These are phyloP conservation scores for Hirsutella minnesotensis DNA, from an alignment of 2,329 filamentous ascomycete genomes.

Conservation along the genomic window DNA sequence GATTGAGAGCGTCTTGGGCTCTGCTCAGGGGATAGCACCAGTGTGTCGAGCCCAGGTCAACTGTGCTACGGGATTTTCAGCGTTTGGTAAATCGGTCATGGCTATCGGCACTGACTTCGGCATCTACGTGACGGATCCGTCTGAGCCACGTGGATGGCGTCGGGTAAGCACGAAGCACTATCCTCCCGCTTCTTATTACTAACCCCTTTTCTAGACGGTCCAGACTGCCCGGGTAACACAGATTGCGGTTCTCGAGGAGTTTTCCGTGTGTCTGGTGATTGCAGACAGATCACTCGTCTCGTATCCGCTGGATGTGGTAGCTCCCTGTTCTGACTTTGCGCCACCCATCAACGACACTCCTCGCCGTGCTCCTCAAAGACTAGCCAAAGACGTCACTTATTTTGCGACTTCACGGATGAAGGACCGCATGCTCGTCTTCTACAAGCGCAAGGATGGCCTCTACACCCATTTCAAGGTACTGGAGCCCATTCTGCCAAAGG, in stretches of 20 bases:
- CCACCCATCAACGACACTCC: slow-evolving; percentile 57
- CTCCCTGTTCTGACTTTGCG: slow-evolving; percentile 49
- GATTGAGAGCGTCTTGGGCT: slow-evolving; percentile 67
- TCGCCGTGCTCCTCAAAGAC: slow-evolving; percentile 78
- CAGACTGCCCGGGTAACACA: slow-evolving; percentile 71
- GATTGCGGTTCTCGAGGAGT: slow-evolving; percentile 89
- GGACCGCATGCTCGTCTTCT: slow-evolving; percentile 86
- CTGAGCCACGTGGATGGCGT: slow-evolving; percentile 82
- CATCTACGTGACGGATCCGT: slow-evolving; percentile 78
- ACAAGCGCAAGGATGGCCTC: slow-evolving; percentile 89
- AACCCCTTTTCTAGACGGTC: slow-evolving; percentile 47
- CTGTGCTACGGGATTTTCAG: slow-evolving; percentile 82
- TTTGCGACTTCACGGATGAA: slow-evolving; percentile 97
- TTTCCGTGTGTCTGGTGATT: slow-evolving; percentile 83
- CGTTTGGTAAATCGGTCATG: slow-evolving; percentile 74
- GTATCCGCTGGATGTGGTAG: slow-evolving; percentile 82
- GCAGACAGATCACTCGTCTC: slow-evolving; percentile 85
- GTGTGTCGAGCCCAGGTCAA: slow-evolving; percentile 83
- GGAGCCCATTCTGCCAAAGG: slow-evolving; percentile 90
- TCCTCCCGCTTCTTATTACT: background rate
- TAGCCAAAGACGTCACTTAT: slow-evolving; percentile 90
- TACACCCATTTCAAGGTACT: slow-evolving; percentile 95
- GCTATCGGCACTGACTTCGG: slow-evolving; percentile 93
- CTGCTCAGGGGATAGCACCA: slow-evolving; percentile 57
- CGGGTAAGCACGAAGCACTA: slow-evolving; percentile 46